phyloP scores from a whole-genome alignment of 2,329 filamentous ascomycete species.

The Mycosphaerella arachidis region DNA sequence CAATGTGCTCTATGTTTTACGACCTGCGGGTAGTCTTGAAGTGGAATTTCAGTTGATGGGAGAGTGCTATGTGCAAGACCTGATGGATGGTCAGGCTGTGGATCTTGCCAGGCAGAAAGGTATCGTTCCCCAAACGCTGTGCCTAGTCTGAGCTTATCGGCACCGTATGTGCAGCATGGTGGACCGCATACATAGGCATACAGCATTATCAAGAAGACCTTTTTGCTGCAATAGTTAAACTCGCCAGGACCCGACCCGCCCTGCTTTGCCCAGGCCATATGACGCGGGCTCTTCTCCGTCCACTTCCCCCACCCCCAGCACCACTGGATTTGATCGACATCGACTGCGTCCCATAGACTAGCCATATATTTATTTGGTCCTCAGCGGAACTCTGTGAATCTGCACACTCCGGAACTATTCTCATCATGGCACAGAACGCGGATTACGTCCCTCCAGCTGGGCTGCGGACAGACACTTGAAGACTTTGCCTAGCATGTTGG shows the following conservation, averaged over 20 bases:
- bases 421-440: constrained; percentile 3
- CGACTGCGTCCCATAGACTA: too few relatives aligned
- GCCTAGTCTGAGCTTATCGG: neutral
- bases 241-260: neutral
- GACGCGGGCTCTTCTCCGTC: neutral
- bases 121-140: neutral
- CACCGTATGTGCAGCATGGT: too few relatives aligned
- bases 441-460: constrained; percentile 9
- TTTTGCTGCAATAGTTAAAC: too few relatives aligned
- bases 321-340: too few relatives aligned
- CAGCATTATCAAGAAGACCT: too few relatives aligned
- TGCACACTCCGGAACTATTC: too few relatives aligned
- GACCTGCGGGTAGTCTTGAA: neutral
- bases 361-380: too few relatives aligned
- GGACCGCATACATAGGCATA: too few relatives aligned
- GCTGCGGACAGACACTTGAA: constrained; percentile 9
- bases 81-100: constrained; percentile 5
- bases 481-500: constrained; percentile 9
- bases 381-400: too few relatives aligned
- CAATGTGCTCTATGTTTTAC: neutral
- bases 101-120: neutral
- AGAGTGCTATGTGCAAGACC: constrained; percentile 2
- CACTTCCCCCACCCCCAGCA: too few relatives aligned
- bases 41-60: neutral
- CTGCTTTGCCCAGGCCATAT: neutral